These are phyloP conservation scores for Violaceomyces palustris DNA, from an alignment of 1,284 basidiomycete species.

Conservation along the genomic window DNA sequence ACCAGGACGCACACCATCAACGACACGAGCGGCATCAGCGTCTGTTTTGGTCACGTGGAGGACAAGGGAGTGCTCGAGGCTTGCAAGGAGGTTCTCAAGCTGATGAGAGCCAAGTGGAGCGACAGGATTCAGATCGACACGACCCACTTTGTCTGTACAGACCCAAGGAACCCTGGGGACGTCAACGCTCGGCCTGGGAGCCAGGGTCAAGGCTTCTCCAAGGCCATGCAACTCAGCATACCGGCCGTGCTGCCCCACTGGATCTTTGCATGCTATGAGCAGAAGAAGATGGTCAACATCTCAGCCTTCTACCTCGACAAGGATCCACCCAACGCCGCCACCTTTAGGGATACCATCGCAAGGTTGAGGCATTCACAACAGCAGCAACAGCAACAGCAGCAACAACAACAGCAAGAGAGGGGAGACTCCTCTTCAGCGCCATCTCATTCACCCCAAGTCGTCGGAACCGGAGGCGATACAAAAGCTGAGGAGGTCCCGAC, in stretches of 20 bases:
- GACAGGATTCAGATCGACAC: slow-evolving; percentile 77
- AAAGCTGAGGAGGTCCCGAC: too few species aligned
- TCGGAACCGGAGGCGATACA: too few species aligned
- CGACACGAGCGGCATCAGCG: slow-evolving; percentile 47
- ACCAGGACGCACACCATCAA: slow-evolving; percentile 47
- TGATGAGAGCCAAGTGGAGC: slow-evolving; percentile 60
- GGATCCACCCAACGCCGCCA: slow-evolving; percentile 43
- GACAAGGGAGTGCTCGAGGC: slow-evolving; percentile 27
- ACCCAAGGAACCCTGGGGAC: slow-evolving; percentile 31
- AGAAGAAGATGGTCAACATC: slow-evolving; percentile 50
- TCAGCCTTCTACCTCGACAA: slow-evolving; percentile 47
- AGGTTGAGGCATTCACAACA: not conserved
- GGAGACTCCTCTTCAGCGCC: too few species aligned
- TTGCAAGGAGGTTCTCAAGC: slow-evolving; percentile 26
- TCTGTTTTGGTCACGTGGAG: slow-evolving; percentile 44
- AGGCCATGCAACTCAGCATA: slow-evolving; percentile 49
- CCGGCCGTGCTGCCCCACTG: slow-evolving; percentile 51
- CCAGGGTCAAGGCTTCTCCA: slow-evolving; percentile 25
- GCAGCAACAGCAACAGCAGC: not conserved
- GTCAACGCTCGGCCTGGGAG: slow-evolving; percentile 7
- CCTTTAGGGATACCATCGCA: slow-evolving; percentile 24
- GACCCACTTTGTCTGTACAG: slow-evolving; percentile 46
- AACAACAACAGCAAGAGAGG: slow-evolving; percentile 1
- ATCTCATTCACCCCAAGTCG: too few species aligned
- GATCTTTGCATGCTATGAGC: slow-evolving; percentile 48